A percentile compares a stretch with the other conserved stretches of the same genome.
These are phyloP conservation scores for Microdochium bolleyi DNA, from an alignment of 2,329 filamentous ascomycete species.

Conservation along the genomic window DNA sequence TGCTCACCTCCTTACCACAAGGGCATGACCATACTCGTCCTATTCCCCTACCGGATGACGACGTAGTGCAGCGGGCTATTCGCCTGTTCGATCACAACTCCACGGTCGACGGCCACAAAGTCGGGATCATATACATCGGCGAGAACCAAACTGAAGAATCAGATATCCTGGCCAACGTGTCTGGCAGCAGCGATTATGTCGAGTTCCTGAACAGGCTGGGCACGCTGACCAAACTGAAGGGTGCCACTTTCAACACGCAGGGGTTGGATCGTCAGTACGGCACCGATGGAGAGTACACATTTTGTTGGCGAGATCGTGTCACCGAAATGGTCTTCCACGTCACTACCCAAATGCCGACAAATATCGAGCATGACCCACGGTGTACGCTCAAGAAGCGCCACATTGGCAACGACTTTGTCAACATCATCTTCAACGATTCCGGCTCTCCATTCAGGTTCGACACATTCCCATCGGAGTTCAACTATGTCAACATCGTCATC, in stretches of 20 bases:
- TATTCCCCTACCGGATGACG: constrained; percentile 65
- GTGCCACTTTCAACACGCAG: constrained; percentile 85
- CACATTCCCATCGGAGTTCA: constrained; percentile 91
- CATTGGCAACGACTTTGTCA: constrained; percentile 96
- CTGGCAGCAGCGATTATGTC: constrained; percentile 81
- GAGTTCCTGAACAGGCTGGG: constrained; percentile 78
- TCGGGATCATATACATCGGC: constrained; percentile 89
- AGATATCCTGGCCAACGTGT: constrained; percentile 80
- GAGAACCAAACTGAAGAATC: constrained; percentile 75
- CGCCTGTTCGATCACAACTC: constrained; percentile 78
- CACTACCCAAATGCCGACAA: constrained; percentile 94
- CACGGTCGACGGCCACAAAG: constrained; percentile 90
- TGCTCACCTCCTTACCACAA: constrained; percentile 57
- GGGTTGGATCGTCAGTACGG: constrained; percentile 75
- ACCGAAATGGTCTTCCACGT: constrained; percentile 95
- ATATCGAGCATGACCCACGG: constrained; percentile 65
- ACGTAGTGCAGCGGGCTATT: constrained; percentile 66
- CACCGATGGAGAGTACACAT: constrained; percentile 78
- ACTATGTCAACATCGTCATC: constrained; percentile 95
- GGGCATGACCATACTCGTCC: constrained; percentile 52
- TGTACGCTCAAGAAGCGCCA: constrained; percentile 86
- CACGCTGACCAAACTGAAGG: constrained; percentile 71
- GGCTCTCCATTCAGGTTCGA: constrained; percentile 83
- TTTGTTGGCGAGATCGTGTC: constrained; percentile 90
- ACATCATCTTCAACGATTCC: constrained; percentile 96